phyloP scores from a whole-genome alignment of 2,329 filamentous ascomycete species.

The Fusarium tanahbumbuense region DNA sequence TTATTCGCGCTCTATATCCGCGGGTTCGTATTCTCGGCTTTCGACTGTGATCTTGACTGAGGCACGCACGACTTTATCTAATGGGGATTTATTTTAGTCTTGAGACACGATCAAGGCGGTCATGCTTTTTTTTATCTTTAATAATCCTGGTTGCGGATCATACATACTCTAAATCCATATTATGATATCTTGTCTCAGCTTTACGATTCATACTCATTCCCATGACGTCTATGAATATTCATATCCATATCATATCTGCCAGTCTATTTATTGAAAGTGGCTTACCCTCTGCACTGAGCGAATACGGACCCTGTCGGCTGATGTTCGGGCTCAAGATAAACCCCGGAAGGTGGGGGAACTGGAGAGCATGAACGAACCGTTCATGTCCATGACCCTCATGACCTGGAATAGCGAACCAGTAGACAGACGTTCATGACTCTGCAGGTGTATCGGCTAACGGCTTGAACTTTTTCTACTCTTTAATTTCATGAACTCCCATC shows the following conservation, averaged over 20 bases:
- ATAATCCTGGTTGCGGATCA: conserved; percentile 11
- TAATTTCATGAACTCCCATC: neutral
- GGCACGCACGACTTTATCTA: neutral
- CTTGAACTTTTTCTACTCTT: neutral
- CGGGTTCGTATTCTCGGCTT: neutral
- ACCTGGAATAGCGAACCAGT: conserved; percentile 9
- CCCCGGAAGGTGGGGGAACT: conserved; percentile 33
- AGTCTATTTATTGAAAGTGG: conserved; percentile 8
- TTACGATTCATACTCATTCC: neutral
- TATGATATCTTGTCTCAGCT: neutral
- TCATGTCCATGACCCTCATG: conserved; percentile 27
- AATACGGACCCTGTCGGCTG: conserved; percentile 38
- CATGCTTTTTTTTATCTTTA: neutral
- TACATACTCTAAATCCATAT: neutral
- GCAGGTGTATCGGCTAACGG: neutral
- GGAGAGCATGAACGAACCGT: conserved; percentile 1
- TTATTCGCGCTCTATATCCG: conserved; percentile 23
- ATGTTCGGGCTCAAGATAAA: conserved; percentile 36
- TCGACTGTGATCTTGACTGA: neutral
- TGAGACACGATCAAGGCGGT: neutral
- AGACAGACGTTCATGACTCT: neutral
- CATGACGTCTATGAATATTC: conserved; percentile 3
- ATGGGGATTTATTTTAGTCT: conserved; percentile 4
- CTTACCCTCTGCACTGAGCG: conserved; percentile 7
- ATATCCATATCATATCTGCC: neutral